phyloP scores from a whole-genome alignment of 2,329 filamentous ascomycete genomes.

The Aspergillus aculeatinus region DNA sequence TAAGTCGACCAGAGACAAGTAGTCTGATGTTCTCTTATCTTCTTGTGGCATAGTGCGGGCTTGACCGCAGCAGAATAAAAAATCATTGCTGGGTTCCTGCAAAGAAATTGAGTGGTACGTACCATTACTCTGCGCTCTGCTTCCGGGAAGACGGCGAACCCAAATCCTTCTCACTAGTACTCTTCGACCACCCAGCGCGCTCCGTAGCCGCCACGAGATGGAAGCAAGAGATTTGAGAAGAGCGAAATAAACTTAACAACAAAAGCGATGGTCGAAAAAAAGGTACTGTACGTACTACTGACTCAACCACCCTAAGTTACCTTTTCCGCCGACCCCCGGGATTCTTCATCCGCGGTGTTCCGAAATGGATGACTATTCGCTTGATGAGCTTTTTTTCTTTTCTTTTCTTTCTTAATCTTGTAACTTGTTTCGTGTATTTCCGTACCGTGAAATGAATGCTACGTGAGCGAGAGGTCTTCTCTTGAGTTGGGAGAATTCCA shows the following conservation, averaged over 20 bases:
- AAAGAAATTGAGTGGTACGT: not conserved
- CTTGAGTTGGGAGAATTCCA: not conserved
- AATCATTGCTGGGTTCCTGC: not conserved
- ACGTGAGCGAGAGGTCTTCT: not conserved
- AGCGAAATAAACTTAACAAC: not conserved
- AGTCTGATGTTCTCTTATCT: not conserved
- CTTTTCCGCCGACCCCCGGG: not conserved
- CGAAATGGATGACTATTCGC: not conserved
- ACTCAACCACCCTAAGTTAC: too few species aligned
- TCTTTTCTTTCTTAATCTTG: too few species aligned
- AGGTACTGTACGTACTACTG: not conserved
- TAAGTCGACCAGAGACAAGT: not conserved
- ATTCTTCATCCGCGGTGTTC: conserved; percentile 1
- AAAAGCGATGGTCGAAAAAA: not conserved
- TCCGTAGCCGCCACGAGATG: not conserved
- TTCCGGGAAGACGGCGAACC: not conserved
- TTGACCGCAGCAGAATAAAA: not conserved
- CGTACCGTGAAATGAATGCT: not conserved
- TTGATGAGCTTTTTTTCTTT: not conserved
- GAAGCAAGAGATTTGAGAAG: not conserved
- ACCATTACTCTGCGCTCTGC: not conserved
- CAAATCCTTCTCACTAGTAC: not conserved
- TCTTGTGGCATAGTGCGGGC: not conserved
- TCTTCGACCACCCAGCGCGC: not conserved
- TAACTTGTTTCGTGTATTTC: not conserved